Evolutionary conservation across 495 filamentous ascomycete species (phyloP), one percentile per base, ranked within the genome.

Genomic region (Penicillium cinerascens): DNA sequence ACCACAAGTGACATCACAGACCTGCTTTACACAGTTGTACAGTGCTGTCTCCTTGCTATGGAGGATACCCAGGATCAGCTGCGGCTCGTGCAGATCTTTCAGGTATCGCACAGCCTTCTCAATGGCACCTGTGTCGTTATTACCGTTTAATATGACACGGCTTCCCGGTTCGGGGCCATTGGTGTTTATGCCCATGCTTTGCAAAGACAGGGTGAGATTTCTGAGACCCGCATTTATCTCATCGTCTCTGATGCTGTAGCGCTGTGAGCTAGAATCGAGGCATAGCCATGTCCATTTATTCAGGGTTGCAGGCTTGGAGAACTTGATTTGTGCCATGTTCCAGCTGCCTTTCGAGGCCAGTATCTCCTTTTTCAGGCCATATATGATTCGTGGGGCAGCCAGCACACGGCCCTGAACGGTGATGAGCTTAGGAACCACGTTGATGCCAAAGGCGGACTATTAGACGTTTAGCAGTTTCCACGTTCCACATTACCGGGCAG

Each of bases 1-100:
- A 5, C 89, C 89, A 42, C 68, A 74, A 0, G 74, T 67, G 3
- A 85, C 61, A 56, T 95, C 89, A 4, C 78, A 86, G 15, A 82
- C 59, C 33, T 66, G 74, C 68, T 95, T 95, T 60, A 95, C 71
- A 18, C 62, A 71, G 56, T 83, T 82, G 67, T 95, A 95, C 4
- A 82, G 59, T 0, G 64, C 62, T 3, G 75, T 64, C 26, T 80
- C 72, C 3, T 71, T 69, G n/a, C 37, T 57, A 1, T 77, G 78
- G 0, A 92, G 70, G 25, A 92, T 67, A 13, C 87, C 78, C 7
- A 92, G 67, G 0, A 93, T 72, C n/a, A 91, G 61, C 4, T 67
- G 44, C 1, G 75, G 69, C 10, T 72, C 64, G 11, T 65, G 47
- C 1, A 68, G 58, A 0, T 18, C 11, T 18, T 78, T 62, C 35